Evolutionary conservation across 129 eudicot species (phyloP).

Genomic region (Centrapalus pauciflorus): DNA sequence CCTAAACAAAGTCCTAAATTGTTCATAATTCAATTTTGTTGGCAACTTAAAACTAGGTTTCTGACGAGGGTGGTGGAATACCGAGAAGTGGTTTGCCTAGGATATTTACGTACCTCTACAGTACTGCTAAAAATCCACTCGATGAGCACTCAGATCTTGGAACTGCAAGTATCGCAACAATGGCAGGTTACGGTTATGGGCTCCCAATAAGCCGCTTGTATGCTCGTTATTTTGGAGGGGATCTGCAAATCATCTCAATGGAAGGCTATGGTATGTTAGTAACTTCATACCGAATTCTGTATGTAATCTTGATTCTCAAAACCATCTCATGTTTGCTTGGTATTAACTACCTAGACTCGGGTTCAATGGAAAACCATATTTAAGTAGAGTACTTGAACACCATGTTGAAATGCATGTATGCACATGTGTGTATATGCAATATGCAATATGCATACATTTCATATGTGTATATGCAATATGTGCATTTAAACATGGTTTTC

Average conservation of each 20-base stretch:
- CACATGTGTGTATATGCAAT: no score
- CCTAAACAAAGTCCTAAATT: no score
- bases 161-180: conserved; percentile 56
- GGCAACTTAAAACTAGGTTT: conserved; percentile 50
- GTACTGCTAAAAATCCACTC: conserved; percentile 85
- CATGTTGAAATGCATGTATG: no score
- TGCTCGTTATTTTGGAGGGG: conserved; percentile 98
- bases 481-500: no score
- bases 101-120: conserved; percentile 89
- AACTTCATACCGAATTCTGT: not conserved
- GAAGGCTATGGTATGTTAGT: conserved; percentile 95
- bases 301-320: not conserved
- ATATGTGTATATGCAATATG: no score
- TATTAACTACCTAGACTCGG: no score
- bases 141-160: conserved; percentile 58
- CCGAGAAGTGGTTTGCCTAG: conserved; percentile 92
- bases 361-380: no score
- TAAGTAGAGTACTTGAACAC: no score
- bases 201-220: conserved; percentile 93
- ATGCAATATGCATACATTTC: no score
- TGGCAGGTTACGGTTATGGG: conserved; percentile 99
- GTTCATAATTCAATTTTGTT: no score
- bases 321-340: not conserved
- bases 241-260: conserved; percentile 94
- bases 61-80: conserved; percentile 99